A percentile compares a stretch with the other conserved stretches of the same genome.
phyloP scores from a whole-genome alignment of 352 stramenopile genomes.

The Phytophthora melonis region DNA sequence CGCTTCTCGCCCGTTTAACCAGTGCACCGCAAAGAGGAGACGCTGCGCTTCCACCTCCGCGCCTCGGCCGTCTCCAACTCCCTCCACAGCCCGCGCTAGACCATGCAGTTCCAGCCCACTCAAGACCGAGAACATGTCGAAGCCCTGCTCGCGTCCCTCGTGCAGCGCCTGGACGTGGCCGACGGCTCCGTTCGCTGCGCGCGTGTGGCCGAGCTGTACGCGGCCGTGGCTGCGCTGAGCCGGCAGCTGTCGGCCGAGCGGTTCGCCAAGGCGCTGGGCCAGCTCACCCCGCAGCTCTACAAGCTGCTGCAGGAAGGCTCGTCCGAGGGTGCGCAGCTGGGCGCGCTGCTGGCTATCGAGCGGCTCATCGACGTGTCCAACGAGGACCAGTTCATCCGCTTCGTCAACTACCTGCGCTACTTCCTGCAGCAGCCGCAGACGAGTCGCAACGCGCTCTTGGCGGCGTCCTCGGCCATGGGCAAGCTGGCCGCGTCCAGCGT shows the following conservation, averaged over 20 bases:
- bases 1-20: not conserved
- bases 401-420: conserved; percentile 91
- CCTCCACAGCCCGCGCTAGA: not conserved
- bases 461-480: conserved; percentile 81
- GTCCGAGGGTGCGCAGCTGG: conserved; percentile 72
- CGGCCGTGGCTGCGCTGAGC: conserved; percentile 68
- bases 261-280: conserved; percentile 77
- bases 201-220: conserved; percentile 67
- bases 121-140: conserved; percentile 79
- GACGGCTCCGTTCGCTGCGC: conserved; percentile 47
- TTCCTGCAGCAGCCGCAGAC: conserved; percentile 84
- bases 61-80: no score
- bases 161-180: conserved; percentile 63
- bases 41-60: not conserved
- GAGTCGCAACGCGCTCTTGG: conserved; percentile 64
- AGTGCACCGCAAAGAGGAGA: conserved; percentile 15
- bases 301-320: conserved; percentile 63
- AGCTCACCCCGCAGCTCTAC: conserved; percentile 85
- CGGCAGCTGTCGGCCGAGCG: conserved; percentile 83
- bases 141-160: conserved; percentile 61
- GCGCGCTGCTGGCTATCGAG: conserved; percentile 79
- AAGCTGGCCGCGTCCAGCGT: conserved; percentile 84
- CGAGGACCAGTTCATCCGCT: conserved; percentile 91
- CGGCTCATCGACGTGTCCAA: conserved; percentile 83
- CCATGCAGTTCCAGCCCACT: conserved; percentile 33